Conservation (phyloP, 1,284 basidiomycete species). For the Pterulicium gracile region DNA sequence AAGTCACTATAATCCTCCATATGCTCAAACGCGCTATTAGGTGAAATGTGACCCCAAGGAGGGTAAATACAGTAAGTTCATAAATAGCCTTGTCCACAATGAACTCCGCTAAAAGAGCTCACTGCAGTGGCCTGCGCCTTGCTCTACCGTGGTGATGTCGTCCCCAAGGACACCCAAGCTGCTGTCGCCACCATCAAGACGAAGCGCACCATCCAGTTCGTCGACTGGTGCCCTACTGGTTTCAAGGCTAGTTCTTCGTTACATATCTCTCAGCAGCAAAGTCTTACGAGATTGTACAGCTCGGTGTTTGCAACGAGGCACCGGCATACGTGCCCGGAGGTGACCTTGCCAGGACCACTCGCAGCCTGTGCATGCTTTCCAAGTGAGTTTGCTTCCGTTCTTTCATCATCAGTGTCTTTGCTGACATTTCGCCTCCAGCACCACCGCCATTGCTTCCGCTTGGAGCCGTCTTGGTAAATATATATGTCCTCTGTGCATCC, state of each 20-base stretch:
- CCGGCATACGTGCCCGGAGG: slow-evolving; percentile 86
- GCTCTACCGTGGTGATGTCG: slow-evolving; percentile 93
- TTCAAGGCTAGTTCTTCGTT: slow-evolving; percentile 65
- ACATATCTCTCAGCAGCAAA: no score
- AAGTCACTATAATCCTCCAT: background rate
- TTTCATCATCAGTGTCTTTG: slow-evolving; percentile 4
- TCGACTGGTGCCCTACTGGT: slow-evolving; percentile 98
- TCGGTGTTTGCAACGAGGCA: slow-evolving; percentile 96
- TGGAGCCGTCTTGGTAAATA: slow-evolving; percentile 80
- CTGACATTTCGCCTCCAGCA: slow-evolving; percentile 38
- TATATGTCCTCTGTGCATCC: background rate
- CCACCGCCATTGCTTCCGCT: slow-evolving; percentile 88
- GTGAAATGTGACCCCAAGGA: slow-evolving; percentile 92
- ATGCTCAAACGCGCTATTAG: slow-evolving; percentile 17
- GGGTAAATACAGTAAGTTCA: slow-evolving; percentile 91
- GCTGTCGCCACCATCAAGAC: slow-evolving; percentile 95
- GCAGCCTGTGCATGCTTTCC: slow-evolving; percentile 96
- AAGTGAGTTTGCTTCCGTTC: slow-evolving; percentile 34
- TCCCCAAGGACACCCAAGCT: slow-evolving; percentile 93
- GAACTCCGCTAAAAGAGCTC: no score
- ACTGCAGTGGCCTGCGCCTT: slow-evolving; percentile 74
- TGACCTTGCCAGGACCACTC: slow-evolving; percentile 89
- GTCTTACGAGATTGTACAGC: no score
- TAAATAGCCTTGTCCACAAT: no score
- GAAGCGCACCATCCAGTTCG: slow-evolving; percentile 93